phyloP scores from a whole-genome alignment of 495 filamentous ascomycete species.

The Friedmanniomyces simplex region DNA sequence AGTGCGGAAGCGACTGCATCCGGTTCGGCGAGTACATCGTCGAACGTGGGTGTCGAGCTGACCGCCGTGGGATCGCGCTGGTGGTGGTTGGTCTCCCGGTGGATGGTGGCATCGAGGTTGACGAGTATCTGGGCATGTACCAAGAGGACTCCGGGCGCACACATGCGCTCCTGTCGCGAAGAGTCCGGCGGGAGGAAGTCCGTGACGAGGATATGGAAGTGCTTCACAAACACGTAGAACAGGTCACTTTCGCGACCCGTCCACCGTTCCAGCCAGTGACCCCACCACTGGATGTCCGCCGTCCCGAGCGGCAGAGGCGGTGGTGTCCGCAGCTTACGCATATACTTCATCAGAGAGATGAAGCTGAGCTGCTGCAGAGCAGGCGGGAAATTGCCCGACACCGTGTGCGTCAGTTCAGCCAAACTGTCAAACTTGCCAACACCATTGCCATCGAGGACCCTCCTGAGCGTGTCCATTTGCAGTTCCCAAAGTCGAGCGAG shows the following conservation, averaged over 20 bases:
- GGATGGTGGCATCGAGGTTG: constrained; percentile 75
- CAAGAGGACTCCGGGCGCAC: constrained; percentile 69
- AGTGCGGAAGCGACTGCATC: constrained; percentile 53
- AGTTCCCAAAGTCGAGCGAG: constrained; percentile 76
- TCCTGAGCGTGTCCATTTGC: constrained; percentile 52
- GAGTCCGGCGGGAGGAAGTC: constrained; percentile 64
- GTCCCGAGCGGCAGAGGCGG: constrained; percentile 59
- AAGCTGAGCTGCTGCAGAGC: constrained; percentile 62
- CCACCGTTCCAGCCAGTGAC: constrained; percentile 81
- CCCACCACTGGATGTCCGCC: constrained; percentile 69
- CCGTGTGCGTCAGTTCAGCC: constrained; percentile 38
- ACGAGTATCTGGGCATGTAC: constrained; percentile 79
- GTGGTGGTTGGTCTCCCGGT: constrained; percentile 50
- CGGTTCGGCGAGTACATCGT: constrained; percentile 64
- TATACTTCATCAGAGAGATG: constrained; percentile 50
- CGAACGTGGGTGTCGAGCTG: constrained; percentile 57
- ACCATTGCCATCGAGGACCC: constrained; percentile 59
- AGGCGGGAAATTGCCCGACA: constrained; percentile 62
- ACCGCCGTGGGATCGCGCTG: constrained; percentile 31
- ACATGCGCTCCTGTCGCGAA: constrained; percentile 51
- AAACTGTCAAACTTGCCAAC: constrained; percentile 32
- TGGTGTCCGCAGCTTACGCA: constrained; percentile 55
- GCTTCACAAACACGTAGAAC: constrained; percentile 88
- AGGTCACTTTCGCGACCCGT: constrained; percentile 82
- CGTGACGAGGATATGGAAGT: constrained; percentile 71